Percentiles rank a stretch among this genome's conserved stretches.
phyloP scores from a whole-genome alignment of 2,329 filamentous ascomycete species.

The Metarhizium rileyi region DNA sequence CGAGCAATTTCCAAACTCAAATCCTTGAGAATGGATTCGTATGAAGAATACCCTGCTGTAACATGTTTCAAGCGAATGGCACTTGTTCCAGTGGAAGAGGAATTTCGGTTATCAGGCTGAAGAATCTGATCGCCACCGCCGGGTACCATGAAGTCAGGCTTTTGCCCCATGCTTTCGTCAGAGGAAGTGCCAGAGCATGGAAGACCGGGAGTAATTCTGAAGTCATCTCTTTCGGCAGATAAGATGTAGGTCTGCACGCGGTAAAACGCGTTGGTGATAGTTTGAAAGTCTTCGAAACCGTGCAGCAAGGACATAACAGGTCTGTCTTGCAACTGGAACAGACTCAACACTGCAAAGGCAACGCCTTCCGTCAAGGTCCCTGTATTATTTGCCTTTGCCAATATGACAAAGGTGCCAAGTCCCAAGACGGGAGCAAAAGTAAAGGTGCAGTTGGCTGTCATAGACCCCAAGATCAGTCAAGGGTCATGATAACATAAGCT shows the following conservation, averaged over 20 bases:
- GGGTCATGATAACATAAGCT: not conserved
- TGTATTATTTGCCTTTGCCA: constrained; percentile 7
- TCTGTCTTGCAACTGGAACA: constrained; percentile 13
- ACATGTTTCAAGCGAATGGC: constrained; percentile 3
- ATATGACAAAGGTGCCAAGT: constrained; percentile 10
- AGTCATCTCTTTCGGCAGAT: constrained; percentile 11
- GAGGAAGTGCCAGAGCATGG: not conserved
- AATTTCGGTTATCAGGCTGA: not conserved
- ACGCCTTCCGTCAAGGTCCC: constrained; percentile 12
- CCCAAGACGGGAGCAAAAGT: constrained; percentile 13
- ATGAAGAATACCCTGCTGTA: constrained; percentile 7
- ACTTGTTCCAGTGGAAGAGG: not conserved
- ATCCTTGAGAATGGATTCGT: constrained; percentile 3
- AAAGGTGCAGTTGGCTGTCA: constrained; percentile 5
- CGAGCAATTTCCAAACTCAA: constrained; percentile 9
- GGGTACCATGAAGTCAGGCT: not conserved
- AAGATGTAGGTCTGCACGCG: constrained; percentile 14
- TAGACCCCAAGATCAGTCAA: constrained; percentile 7
- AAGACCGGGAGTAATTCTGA: not conserved
- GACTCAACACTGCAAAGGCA: constrained; percentile 13
- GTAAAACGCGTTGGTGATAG: constrained; percentile 12
- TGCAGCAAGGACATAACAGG: constrained; percentile 12
- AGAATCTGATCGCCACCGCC: not conserved
- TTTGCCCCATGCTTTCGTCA: not conserved
- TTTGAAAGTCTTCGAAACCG: constrained; percentile 13